Base-by-base conservation (phyloP, 768 basidiomycete genomes). In the Suillus paluster region DNA sequence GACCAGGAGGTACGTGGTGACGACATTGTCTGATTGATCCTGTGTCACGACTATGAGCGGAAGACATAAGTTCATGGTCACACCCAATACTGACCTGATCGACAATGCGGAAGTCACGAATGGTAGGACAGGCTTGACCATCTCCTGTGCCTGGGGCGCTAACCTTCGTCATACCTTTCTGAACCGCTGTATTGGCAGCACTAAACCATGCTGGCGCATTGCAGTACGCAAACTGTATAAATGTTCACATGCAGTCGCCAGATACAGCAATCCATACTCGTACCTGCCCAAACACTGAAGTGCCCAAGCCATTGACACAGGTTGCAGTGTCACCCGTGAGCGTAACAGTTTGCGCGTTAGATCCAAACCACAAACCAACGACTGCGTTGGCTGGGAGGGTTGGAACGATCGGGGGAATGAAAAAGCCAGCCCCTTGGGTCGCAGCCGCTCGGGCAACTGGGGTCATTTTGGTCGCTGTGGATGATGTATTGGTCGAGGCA, bases 281-380 rank as follows among this genome's bases (percentile, higher is more conserved):
- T 57, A 71, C 71, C 65, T 71, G 71, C 34, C 71, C 70, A 38
- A 71, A 71, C 7, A 71, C 46, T 2, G 71, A 71, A 46, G 49
- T 46, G 2, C 58, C 67, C 23, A 67, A 27, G 34, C 71, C 71
- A 15, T 71, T 73, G 41, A 73, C 64, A 19, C 71, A 71, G 33
- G 33, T 65, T 1, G 23, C 59, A 36, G 67, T 73, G 12, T 38
- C 61, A 2, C 71, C 71, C 9, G 67, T 71, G n/a, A 71, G 42
- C 2, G 63, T 73, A 4, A 71, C 30, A 4, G 65, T 61, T 14
- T 9, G 55, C 17, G 71, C 71, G 48, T 73, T 73, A 14, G 70
- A 73, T 36, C 71, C 71, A 17, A 71, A 71, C 71, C 71, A 71
- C 38, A 71, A 60, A 9, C 69, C 71, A 36, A 71, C 71, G 17